These are phyloP conservation scores for Cyphellophora europaea DNA, from an alignment of 2,329 filamentous ascomycete species.

Conservation along the genomic window DNA sequence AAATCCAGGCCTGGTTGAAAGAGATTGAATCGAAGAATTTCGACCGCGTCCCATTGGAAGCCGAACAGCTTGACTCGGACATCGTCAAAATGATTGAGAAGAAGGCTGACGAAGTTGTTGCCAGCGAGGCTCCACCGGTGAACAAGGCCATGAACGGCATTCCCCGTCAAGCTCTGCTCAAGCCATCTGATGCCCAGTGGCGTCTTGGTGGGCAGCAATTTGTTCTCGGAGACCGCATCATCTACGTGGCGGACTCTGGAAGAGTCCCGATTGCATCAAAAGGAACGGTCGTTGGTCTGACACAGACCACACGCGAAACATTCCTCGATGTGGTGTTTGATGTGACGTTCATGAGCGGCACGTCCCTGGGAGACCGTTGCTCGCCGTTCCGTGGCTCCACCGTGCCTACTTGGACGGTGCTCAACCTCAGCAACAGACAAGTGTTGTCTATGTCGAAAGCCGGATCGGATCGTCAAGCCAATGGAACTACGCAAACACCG, in stretches of 20 bases:
- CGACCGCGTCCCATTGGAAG: conserved; percentile 90
- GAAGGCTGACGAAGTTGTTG: conserved; percentile 57
- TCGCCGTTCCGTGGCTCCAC: conserved; percentile 91
- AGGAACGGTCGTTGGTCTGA: conserved; percentile 92
- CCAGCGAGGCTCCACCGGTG: conserved; percentile 43
- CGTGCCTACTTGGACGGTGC: conserved; percentile 73
- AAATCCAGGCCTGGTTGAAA: conserved; percentile 91
- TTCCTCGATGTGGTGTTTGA: conserved; percentile 92
- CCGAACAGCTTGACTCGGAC: conserved; percentile 89
- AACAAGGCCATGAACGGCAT: conserved; percentile 68
- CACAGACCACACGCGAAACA: conserved; percentile 70
- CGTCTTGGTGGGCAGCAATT: conserved; percentile 79
- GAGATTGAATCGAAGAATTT: conserved; percentile 83
- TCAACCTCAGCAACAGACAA: conserved; percentile 79
- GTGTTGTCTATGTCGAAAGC: conserved; percentile 51
- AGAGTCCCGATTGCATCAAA: conserved; percentile 88
- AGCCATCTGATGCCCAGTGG: conserved; percentile 93
- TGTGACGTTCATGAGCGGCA: conserved; percentile 92
- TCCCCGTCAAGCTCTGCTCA: conserved; percentile 77
- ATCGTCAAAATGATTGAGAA: conserved; percentile 72
- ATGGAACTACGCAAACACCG: conserved; percentile 47
- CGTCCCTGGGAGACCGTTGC: conserved; percentile 79
- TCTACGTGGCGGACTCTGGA: conserved; percentile 85
- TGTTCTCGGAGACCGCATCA: conserved; percentile 75
- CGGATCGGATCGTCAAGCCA: conserved; percentile 30